Conservation (phyloP, 768 basidiomycete genomes). For the Pulveroboletus ravenelii region DNA sequence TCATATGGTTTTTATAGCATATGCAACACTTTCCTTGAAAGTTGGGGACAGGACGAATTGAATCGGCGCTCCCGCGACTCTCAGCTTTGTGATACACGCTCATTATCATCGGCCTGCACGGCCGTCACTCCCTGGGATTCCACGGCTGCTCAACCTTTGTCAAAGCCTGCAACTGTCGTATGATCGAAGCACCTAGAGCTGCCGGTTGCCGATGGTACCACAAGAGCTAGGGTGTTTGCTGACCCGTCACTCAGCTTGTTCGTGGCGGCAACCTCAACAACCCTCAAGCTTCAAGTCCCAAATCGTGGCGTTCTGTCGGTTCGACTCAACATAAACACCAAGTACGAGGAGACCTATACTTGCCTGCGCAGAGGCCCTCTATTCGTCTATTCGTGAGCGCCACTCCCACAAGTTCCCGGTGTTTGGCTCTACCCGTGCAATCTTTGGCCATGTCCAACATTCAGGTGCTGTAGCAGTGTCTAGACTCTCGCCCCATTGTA, state of each 20-base stretch:
- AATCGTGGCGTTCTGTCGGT: background rate
- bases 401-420: background rate
- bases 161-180: background rate
- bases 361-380: slow-evolving; percentile 1
- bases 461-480: background rate
- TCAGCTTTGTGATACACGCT: no score
- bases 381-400: background rate
- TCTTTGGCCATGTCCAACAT: background rate
- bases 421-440: background rate
- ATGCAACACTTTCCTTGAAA: no score
- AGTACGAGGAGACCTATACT: slow-evolving; percentile 2
- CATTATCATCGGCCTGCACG: no score
- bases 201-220: background rate
- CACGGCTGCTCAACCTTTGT: no score
- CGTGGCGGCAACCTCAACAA: background rate
- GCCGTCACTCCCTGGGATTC: no score
- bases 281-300: background rate
- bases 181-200: background rate
- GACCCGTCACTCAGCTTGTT: background rate
- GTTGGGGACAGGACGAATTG: no score
- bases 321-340: background rate
- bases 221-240: background rate
- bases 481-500: background rate
- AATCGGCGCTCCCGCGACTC: no score
- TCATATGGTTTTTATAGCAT: no score